Evolutionary conservation across 108 stramenopile species (phyloP).

Genomic region (Nitzschia palea): DNA sequence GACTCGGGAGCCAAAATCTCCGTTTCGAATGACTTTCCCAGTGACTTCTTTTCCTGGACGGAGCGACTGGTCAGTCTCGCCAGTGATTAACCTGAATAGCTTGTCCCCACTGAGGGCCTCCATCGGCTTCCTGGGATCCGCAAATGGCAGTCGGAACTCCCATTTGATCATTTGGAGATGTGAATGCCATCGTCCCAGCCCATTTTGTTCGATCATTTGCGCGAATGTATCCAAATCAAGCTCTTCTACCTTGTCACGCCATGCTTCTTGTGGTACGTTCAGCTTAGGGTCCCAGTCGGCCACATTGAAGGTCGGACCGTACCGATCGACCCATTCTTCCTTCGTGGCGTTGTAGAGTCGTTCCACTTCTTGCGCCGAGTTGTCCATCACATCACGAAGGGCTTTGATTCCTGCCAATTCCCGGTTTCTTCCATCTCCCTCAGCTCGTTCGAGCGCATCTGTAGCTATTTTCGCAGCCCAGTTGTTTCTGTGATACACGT

Average conservation of each 20-base stretch:
- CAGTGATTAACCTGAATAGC: constrained; percentile 84
- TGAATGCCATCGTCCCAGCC: constrained; percentile 73
- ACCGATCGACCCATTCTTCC: constrained; percentile 77
- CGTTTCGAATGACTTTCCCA: constrained; percentile 75
- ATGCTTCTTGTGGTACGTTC: constrained; percentile 71
- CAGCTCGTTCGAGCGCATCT: constrained; percentile 78
- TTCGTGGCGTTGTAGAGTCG: constrained; percentile 74
- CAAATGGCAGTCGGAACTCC: constrained; percentile 89
- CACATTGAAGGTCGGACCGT: constrained; percentile 73
- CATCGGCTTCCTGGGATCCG: constrained; percentile 86
- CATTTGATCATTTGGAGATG: constrained; percentile 90
- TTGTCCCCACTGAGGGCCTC: constrained; percentile 66
- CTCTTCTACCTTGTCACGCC: constrained; percentile 88
- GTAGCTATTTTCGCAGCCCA: constrained; percentile 88
- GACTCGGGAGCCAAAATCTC: constrained; percentile 86
- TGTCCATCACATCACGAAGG: constrained; percentile 79
- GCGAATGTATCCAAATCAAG: constrained; percentile 86
- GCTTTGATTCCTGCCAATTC: constrained; percentile 62
- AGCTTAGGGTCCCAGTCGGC: constrained; percentile 73
- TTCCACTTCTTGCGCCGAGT: constrained; percentile 74
- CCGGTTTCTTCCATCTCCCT: constrained; percentile 46
- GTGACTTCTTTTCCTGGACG: constrained; percentile 88
- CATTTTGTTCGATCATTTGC: constrained; percentile 69
- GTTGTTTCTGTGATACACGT: constrained; percentile 75
- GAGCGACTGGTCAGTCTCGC: constrained; percentile 82